Evolutionary conservation across 2,329 filamentous ascomycete species (phyloP), one percentile per base, ranked within the genome.

Genomic region (Microsporum audouinii): DNA sequence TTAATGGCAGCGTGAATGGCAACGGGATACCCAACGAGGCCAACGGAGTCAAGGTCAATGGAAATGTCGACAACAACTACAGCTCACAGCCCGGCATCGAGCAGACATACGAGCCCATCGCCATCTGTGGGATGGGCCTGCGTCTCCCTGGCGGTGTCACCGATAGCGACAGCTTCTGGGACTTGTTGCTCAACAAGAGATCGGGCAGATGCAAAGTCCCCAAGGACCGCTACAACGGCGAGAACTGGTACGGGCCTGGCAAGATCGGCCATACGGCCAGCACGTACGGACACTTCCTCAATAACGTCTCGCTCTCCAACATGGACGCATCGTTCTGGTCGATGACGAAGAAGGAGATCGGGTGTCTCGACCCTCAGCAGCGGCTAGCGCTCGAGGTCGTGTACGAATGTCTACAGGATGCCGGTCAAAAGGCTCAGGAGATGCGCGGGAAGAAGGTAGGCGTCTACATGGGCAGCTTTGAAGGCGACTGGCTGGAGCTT

Each of bases 261-360:
- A 23, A 23, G 17, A 23, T 23, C 17, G 17, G 17, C 17, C 17
- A 23, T 23, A 23, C 17, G 17, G 17, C 17, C 17, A 57, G 41
- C 29, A 6, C 64, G 14, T 59, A 65, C n/a, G 67, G 66, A 5
- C 65, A 73, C 39, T 72, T 72, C 43, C 65, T 74, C 1, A 55
- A 68, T 1, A 68, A 72, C 14, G 29, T 49, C 10, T 65, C 72
- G 34, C 63, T 70, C 0, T 60, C 33, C 0, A 36, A 23, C 10
- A 67, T 74, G n/a, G 73, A 75, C 61, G 62, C 66, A 1, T 63
- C 67, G 0, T 72, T 73, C 60, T 75, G 71, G 60, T 66, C 67
- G 3, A 66, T 73, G 45, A 65, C 63, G 4, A 64, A 64, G 23
- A 66, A 45, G 3, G 72, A 74, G 58, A 61, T 69, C 2, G 60